These are phyloP conservation scores for Gyrodon lividus DNA, from an alignment of 768 basidiomycete species.

Conservation along the genomic window DNA sequence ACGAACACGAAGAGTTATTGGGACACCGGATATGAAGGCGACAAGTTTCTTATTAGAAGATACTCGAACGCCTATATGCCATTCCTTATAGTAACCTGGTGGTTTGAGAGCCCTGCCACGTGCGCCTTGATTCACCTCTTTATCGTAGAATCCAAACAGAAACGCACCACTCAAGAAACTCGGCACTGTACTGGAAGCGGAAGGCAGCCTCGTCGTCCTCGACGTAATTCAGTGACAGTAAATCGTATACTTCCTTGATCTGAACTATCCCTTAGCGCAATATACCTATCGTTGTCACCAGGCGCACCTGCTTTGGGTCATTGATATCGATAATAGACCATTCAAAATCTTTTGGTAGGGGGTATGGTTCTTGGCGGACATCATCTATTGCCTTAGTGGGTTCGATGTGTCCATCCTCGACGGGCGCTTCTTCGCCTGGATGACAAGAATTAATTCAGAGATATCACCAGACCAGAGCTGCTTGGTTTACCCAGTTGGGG, in stretches of 20 bases:
- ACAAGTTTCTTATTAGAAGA: constrained; percentile 89
- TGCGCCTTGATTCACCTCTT: background rate
- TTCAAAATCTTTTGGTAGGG: constrained; percentile 88
- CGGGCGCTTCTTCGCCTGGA: constrained; percentile 59
- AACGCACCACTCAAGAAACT: constrained; percentile 85
- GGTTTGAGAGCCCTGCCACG: constrained; percentile 83
- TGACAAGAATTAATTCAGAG: constrained; percentile 1
- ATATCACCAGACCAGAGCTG: background rate
- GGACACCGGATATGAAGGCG: constrained; percentile 94
- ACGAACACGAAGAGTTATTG: constrained; percentile 82
- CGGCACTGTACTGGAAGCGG: constrained; percentile 92
- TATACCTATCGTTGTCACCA: background rate
- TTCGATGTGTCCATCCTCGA: constrained; percentile 88
- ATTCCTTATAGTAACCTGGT: constrained; percentile 89
- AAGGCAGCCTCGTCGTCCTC: constrained; percentile 97
- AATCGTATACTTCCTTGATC: constrained; percentile 89
- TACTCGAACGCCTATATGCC: constrained; percentile 96
- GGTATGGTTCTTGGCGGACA: constrained; percentile 85
- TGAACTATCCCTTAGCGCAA: constrained; percentile 30
- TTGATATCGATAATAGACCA: constrained; percentile 84
- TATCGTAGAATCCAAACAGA: background rate
- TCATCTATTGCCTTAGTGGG: constrained; percentile 71
- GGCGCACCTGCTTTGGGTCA: constrained; percentile 65
- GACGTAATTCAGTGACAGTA: constrained; percentile 92
- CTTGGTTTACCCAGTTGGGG: constrained; percentile 67